Evolutionary conservation across 2,329 filamentous ascomycete species (phyloP), one percentile per base, ranked within the genome.

Genomic region (Claviceps africana): DNA sequence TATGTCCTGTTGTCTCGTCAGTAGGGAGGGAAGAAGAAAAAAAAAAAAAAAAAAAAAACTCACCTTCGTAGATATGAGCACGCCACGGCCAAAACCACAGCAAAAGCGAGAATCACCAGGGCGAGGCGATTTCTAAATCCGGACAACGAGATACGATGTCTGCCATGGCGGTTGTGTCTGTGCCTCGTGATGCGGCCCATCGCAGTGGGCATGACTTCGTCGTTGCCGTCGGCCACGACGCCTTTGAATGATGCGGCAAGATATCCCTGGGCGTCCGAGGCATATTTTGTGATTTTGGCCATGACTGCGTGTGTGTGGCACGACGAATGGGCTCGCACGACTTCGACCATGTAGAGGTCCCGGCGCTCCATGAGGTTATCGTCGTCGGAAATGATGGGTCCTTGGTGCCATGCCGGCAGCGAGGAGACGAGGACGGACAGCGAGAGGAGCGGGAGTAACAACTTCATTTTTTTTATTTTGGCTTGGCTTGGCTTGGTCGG

Each of bases 41-140:
- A n/a, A n/a, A n/a, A n/a, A n/a, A n/a, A n/a, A n/a, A n/a, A n/a
- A n/a, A n/a, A 25, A 31, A 11, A n/a, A 2, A 58, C 57, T 47
- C 21, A 60, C 59, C 51, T 53, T 48, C 52, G 56, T 3, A 56
- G 37, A 25, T 54, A 56, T 25, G 56, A 54, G 33, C 53, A 59
- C 6, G 54, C 50, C 28, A 55, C 21, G 15, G 58, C 48, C 35
- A 57, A 40, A 3, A 54, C 53, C 22, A 61, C 46, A 15, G 54
- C 55, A 40, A 56, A 46, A 2, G 51, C 53, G 28, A 60, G 31
- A 30, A 59, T 54, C 13, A 56, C 54, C 2, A 57, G 22, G 13
- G 58, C 58, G 45, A 57, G 44, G 10, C 54, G 45, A 17, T 56
- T 56, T 6, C 53, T 55, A 9, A 59, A 50, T 21, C 51, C 47